These are phyloP conservation scores for Biscogniauxia sp. DNA, from an alignment of 2,329 filamentous ascomycete genomes.

Conservation along the genomic window DNA sequence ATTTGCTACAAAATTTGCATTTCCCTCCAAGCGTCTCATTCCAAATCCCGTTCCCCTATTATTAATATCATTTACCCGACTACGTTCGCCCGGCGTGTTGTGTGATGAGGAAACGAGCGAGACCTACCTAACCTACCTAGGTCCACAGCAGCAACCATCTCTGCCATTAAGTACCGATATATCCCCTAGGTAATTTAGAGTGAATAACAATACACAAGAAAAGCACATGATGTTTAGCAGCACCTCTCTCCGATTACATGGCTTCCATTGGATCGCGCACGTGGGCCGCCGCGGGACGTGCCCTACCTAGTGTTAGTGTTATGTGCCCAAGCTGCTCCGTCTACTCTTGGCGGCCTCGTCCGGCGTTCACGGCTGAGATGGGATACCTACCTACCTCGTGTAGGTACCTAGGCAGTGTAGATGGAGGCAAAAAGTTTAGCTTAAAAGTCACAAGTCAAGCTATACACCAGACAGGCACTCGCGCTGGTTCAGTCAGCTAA, in stretches of 20 bases:
- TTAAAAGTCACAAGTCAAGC: too few relatives aligned
- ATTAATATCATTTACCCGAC: too few relatives aligned
- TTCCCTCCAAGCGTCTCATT: background rate
- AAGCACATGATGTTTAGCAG: conserved; percentile 13
- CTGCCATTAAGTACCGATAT: conserved; percentile 67
- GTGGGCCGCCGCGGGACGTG: conserved; percentile 58
- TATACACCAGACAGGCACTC: too few relatives aligned
- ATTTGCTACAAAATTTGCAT: background rate
- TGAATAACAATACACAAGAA: background rate
- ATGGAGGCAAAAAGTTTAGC: too few relatives aligned
- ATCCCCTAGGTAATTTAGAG: conserved; percentile 44
- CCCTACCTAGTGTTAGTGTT: conserved; percentile 69
- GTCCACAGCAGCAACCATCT: conserved; percentile 58
- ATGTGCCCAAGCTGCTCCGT: conserved; percentile 62
- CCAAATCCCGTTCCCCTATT: background rate
- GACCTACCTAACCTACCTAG: conserved; percentile 55
- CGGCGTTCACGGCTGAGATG: conserved; percentile 58
- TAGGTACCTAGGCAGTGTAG: too few relatives aligned
- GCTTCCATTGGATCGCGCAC: conserved; percentile 41
- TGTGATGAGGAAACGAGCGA: conserved; percentile 39
- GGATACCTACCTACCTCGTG: background rate
- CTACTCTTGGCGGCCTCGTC: conserved; percentile 66
- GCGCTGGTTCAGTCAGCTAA: too few relatives aligned
- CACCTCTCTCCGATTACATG: conserved; percentile 6
- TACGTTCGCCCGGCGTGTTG: too few relatives aligned